These are phyloP conservation scores for Neophaeococcomyces aloes DNA, from an alignment of 2,329 filamentous ascomycete genomes.

Conservation along the genomic window DNA sequence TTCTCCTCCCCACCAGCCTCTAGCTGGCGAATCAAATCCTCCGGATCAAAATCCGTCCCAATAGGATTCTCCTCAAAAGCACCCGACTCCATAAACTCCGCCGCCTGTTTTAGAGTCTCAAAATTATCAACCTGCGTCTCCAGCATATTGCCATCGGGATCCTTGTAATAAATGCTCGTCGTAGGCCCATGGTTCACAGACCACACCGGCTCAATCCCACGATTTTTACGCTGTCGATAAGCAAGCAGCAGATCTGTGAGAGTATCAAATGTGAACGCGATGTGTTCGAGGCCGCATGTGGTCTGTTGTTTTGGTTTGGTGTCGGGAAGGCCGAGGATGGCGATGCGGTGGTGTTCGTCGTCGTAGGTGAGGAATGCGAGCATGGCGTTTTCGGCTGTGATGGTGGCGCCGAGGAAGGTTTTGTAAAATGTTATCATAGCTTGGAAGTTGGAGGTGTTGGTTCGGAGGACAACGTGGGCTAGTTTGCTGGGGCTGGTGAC, in stretches of 20 bases:
- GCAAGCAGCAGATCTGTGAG: constrained; percentile 7
- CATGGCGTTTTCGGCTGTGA: neutral
- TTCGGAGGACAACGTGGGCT: constrained; percentile 12
- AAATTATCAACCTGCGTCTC: constrained; percentile 41
- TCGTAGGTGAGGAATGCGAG: constrained; percentile 10
- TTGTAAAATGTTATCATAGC: constrained; percentile 1
- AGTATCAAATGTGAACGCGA: constrained; percentile 7
- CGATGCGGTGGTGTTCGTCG: constrained; percentile 8
- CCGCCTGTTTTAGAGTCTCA: no score
- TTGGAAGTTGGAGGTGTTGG: constrained; percentile 3
- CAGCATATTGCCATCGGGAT: constrained; percentile 40
- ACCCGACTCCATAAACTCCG: no score
- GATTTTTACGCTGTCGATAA: constrained; percentile 10
- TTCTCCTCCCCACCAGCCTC: no score
- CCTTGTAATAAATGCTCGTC: constrained; percentile 39
- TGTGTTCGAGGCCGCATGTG: constrained; percentile 1
- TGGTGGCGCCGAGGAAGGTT: neutral
- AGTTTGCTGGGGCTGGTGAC: constrained; percentile 5
- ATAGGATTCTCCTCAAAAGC: no score
- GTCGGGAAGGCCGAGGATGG: neutral
- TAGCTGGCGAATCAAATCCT: no score
- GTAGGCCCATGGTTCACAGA: constrained; percentile 40
- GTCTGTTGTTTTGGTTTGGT: no score
- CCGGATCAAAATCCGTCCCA: no score
- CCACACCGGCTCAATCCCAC: constrained; percentile 24